Evolutionary conservation across 2,329 filamentous ascomycete species (phyloP).

Genomic region (Chrysosporium keratinophilum): DNA sequence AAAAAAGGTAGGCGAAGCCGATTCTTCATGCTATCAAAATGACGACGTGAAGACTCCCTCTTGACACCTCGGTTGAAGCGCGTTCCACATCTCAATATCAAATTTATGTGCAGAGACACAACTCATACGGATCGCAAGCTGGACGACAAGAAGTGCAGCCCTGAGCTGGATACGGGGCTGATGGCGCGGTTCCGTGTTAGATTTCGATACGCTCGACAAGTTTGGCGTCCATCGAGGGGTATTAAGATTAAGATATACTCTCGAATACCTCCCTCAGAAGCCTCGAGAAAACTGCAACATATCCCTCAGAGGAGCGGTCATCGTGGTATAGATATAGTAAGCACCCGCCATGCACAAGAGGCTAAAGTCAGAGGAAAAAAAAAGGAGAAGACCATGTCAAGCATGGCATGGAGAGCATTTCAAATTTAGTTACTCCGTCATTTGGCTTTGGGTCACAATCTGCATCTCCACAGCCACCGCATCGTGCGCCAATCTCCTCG

Average conservation of each 20-base stretch:
- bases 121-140: no score
- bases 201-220: not conserved
- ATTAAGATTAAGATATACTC: no score
- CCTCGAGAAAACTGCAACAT: not conserved
- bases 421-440: not conserved
- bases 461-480: slow-evolving; percentile 7
- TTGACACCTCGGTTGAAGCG: no score
- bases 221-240: no score
- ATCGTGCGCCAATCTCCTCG: slow-evolving; percentile 10
- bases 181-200: not conserved
- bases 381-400: not conserved
- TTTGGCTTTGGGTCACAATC: slow-evolving; percentile 6
- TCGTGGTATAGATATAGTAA: not conserved
- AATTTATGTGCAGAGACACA: no score
- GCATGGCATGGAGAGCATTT: not conserved
- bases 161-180: not conserved
- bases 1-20: not conserved
- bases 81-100: no score
- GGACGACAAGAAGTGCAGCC: not conserved
- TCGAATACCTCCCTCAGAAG: no score
- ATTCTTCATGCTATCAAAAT: not conserved
- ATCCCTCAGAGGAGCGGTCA: not conserved
- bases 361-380: not conserved
- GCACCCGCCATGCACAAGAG: not conserved
- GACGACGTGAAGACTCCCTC: no score